phyloP scores from a whole-genome alignment of 2,329 filamentous ascomycete species.

The Nothophaeocryptopus gaeumannii region DNA sequence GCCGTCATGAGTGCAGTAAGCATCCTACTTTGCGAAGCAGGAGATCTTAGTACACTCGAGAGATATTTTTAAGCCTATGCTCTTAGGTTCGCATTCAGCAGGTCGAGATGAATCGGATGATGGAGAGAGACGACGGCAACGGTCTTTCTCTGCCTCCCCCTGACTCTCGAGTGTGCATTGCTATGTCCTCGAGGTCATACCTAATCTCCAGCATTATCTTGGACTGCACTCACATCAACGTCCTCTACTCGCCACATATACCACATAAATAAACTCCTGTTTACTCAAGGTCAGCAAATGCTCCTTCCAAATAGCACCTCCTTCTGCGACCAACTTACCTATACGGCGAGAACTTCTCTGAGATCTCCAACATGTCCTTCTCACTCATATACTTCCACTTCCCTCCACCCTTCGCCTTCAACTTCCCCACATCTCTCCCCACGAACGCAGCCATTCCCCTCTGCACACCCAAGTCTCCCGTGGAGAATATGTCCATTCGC shows the following conservation, averaged over 20 bases:
- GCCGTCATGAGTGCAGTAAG: too few species aligned
- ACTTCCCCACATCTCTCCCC: slow-evolving; percentile 76
- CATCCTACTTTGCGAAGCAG: too few species aligned
- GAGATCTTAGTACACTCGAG: too few species aligned
- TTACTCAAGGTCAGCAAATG: slow-evolving; percentile 9
- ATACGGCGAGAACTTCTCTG: slow-evolving; percentile 79
- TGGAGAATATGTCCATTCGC: slow-evolving; percentile 87
- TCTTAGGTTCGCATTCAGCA: too few species aligned
- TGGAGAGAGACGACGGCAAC: too few species aligned
- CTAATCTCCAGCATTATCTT: slow-evolving; percentile 19
- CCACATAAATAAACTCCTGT: slow-evolving; percentile 90
- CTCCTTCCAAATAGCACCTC: neutral
- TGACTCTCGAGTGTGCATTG: too few species aligned
- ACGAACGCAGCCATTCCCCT: slow-evolving; percentile 86
- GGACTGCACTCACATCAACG: slow-evolving; percentile 21
- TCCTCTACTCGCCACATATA: slow-evolving; percentile 72
- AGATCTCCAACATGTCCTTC: slow-evolving; percentile 81
- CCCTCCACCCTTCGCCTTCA: slow-evolving; percentile 73
- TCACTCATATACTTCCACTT: slow-evolving; percentile 99
- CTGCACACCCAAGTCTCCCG: slow-evolving; percentile 91
- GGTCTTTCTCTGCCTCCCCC: too few species aligned
- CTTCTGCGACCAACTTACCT: slow-evolving; percentile 46
- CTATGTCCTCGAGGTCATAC: neutral
- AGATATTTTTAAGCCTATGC: too few species aligned
- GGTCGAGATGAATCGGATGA: too few species aligned